Evolutionary conservation across 2,329 filamentous ascomycete genomes (phyloP), one percentile per base, ranked within the genome.

Genomic region (Fusarium miscanthi): DNA sequence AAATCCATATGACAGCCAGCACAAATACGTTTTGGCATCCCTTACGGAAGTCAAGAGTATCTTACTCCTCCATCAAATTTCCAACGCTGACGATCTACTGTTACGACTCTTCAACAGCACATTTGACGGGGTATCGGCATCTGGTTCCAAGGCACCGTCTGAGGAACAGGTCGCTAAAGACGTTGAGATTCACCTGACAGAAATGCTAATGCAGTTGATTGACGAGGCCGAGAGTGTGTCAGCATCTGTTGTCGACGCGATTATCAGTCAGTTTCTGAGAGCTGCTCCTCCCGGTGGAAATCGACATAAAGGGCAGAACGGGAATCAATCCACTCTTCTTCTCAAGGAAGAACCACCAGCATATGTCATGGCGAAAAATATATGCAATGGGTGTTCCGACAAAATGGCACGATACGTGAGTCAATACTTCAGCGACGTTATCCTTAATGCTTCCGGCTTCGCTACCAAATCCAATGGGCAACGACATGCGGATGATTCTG

Each of bases 361-460:
- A 3, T 99, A 99, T 83, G 92, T 96, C 79, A 97, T 98, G 93
- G 95, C 96, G 27, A 97, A 97, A 82, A 93, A 93, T 5, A 91
- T 99, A 48, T 99, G 96, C 84, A 96, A 94, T 77, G 89, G 89
- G 23, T 97, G 92, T 75, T 90, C 93, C 2, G 95, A 98, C 75
- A 97, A 97, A 82, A 98, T 99, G 95, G 92, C 94, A 2, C 92
- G 94, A 69, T 94, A 97, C 74, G 92, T 98, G 62, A 95, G 94
- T 74, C 94, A 97, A 78, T 99, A 98, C 81, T 99, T 99, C 81
- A 97, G 94, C 82, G 94, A 97, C 63, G 94, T 98, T 57, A 97
- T 99, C 64, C 91, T 98, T 69, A 94, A 98, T 78, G 93, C 94
- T 7, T 94, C 91, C 41, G 89, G 85, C 17, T 87, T 89, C 49